Percentiles rank a stretch among this genome's conserved stretches.
Conservation (phyloP, 768 basidiomycete species). For the Gautieria morchelliformis region DNA sequence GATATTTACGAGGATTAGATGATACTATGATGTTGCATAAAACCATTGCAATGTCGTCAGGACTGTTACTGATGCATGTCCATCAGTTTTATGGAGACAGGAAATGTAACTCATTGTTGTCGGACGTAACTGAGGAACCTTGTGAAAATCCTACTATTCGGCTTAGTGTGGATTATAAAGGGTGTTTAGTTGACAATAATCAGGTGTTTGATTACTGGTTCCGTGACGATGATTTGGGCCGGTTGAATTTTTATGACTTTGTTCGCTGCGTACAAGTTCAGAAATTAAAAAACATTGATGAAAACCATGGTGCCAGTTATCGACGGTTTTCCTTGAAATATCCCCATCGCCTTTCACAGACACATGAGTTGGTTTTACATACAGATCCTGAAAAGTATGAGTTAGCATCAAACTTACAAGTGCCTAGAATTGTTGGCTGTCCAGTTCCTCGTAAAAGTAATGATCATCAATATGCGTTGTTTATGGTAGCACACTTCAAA, state of each 20-base stretch:
- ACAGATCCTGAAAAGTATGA: neutral
- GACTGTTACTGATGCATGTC: neutral
- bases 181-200: neutral
- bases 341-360: neutral
- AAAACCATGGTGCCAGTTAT: too few relatives aligned
- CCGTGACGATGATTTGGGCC: neutral
- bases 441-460: neutral
- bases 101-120: too few relatives aligned
- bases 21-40: neutral
- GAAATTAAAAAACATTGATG: neutral
- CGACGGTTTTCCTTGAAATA: neutral
- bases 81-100: neutral
- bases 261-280: neutral
- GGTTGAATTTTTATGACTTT: slow-evolving; percentile 8
- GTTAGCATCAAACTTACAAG: neutral
- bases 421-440: neutral
- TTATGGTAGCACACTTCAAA: neutral
- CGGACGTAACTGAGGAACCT: too few relatives aligned
- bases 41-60: neutral
- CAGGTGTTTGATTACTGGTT: neutral
- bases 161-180: too few relatives aligned
- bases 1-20: slow-evolving; percentile 2
- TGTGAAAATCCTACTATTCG: too few relatives aligned
- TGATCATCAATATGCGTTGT: neutral
- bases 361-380: neutral